Evolutionary conservation across 129 eudicot genomes (phyloP), one percentile per base, ranked within the genome.

Genomic region (Logfia minima): DNA sequence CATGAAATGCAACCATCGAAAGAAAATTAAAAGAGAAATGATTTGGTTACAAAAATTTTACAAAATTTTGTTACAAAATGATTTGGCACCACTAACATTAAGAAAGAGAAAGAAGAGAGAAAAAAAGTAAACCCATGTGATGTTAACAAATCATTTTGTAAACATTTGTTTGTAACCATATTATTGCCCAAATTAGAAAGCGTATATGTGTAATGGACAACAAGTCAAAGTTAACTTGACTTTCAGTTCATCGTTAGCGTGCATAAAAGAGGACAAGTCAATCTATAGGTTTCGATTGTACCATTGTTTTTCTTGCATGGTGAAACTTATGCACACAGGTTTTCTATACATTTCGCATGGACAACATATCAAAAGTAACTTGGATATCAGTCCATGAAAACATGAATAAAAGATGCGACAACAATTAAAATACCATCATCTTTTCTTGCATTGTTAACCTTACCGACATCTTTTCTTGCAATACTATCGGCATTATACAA

Each of bases 361-460:
- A 52, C 28, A 16, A 22, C 74, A 41, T 41, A 74, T 37, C 28
- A 61, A 23, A 74, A 61, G 60, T 60, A 37, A 13, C 68, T 39
- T 61, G 78, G 2, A 53, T 37, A 39, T 34, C 8, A 21, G 8
- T 61, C n/a, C 24, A 74, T 61, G 37, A 24, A 16, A 61, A 59
- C 56, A 74, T 60, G 78, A 69, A 59, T 22, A 74, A 37, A 41
- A 60, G 17, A 59, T 8, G 41, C 58, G 59, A 41, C 10, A 74
- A 35, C 48, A 24, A 61, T 16, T 64, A 35, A 16, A 39, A 37
- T 18, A 58, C 63, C 3, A 0, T 58, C 63, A n/a, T 56, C 10
- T 56, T n/a, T 56, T 56, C 63, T 56, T 19, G 63, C 24, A 56
- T 56, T 26, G 63, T 4, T 55, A 59, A 60, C 67, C 58, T 70